A percentile compares a stretch with the other conserved stretches of the same genome.
Conservation (phyloP, 2,329 filamentous ascomycete species). For the Albophoma yamanashiensis region DNA sequence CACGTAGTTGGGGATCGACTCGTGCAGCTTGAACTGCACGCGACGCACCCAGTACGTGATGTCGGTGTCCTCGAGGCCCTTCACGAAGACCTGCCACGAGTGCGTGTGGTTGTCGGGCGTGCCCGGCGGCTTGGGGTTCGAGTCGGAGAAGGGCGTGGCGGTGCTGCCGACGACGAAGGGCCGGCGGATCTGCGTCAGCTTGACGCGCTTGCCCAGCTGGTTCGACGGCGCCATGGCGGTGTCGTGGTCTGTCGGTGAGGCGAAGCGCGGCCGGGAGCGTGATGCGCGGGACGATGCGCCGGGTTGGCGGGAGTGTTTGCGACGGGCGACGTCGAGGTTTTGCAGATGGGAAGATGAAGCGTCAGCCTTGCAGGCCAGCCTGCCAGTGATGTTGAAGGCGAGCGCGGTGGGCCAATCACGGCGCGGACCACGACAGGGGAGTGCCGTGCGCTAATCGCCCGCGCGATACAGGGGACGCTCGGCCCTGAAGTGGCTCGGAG, state of each 20-base stretch:
- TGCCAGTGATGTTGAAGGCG: background rate
- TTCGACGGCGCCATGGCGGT: constrained; percentile 47
- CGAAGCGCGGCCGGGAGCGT: background rate
- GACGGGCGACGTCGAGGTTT: background rate
- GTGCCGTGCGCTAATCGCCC: background rate
- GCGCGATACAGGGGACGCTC: background rate
- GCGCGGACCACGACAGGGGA: background rate
- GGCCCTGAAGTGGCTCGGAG: background rate
- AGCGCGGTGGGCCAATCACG: background rate
- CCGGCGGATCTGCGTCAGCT: constrained; percentile 52
- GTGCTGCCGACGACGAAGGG: constrained; percentile 71
- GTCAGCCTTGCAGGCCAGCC: background rate
- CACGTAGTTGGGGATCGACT: constrained; percentile 86
- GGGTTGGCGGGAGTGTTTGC: background rate
- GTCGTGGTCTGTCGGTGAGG: background rate
- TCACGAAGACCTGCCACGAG: constrained; percentile 91
- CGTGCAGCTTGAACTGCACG: constrained; percentile 96
- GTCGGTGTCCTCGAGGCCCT: constrained; percentile 78
- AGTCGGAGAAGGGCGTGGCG: constrained; percentile 67
- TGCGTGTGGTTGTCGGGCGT: constrained; percentile 89
- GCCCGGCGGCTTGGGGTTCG: constrained; percentile 65
- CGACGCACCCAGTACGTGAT: constrained; percentile 94
- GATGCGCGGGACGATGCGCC: background rate
- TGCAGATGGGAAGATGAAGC: background rate
- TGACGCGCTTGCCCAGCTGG: constrained; percentile 50